Base-by-base conservation (phyloP, 116 monocot genomes). In the Papilionanthe hybrid region DNA sequence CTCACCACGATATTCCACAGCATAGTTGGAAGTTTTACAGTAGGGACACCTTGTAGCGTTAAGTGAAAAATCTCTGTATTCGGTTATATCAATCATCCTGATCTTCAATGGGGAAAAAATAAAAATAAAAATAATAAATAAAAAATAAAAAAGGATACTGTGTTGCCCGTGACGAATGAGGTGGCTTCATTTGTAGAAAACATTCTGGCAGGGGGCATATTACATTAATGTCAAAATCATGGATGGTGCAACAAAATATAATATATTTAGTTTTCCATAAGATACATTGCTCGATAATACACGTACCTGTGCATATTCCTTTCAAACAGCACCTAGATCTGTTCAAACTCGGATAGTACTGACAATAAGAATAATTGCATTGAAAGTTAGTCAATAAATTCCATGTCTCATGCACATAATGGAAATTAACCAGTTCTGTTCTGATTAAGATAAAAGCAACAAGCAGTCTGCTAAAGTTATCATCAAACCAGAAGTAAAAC, bases 141-240 rank as follows among this genome's bases (percentile, higher is more conserved):
- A 22, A 17, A 19, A 48, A 48, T 28, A n/a, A 75, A 12, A 83
- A 89, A 97, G 94, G 92, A 90, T 94, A 97, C 97, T 97, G 94
- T 83, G 97, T 91, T 42, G 94, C 87, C 0, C 91, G 87, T 82
- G 90, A 85, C 42, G 94, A 88, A 86, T 92, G 90, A 9, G 91
- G 89, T 41, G 92, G 91, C 86, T 94, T 94, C 94, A 94, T 92
- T 80, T 97, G 97, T 78, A 97, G 88, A 84, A 92, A 97, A 72
- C 97, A 97, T 83, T 97, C 94, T 86, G 94, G 42, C 80, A 81
- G 78, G 53, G 20, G 78, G 72, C 23, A 73, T 28, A 72, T 47
- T 25, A 19, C 50, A 72, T 71, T 55, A 11, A 75, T 63, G 75
- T 81, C 65, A 50, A 55, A 37, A 44, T 81, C 45, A 81, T 77